These are phyloP conservation scores for Kwoniella heveanensis DNA, from an alignment of 768 basidiomycete genomes.

Conservation along the genomic window DNA sequence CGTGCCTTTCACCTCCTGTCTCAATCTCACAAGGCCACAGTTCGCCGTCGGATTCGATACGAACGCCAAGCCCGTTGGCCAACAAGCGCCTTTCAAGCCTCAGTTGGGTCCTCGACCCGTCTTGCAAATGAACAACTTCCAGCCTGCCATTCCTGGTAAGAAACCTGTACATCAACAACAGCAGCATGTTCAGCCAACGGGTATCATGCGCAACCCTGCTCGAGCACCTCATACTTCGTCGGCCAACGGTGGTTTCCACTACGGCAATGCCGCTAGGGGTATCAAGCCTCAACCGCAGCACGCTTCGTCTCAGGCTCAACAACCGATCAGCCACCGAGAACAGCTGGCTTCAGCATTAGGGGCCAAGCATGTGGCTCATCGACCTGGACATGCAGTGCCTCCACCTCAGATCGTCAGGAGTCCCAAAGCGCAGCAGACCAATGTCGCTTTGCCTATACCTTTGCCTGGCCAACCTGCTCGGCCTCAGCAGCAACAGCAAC, in stretches of 20 bases:
- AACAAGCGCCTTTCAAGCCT: constrained; percentile 65
- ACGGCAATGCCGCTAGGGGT: constrained; percentile 54
- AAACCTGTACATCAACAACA: constrained; percentile 56
- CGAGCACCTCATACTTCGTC: constrained; percentile 14
- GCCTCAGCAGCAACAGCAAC: background rate
- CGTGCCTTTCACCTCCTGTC: constrained; percentile 79
- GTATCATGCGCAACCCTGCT: constrained; percentile 72
- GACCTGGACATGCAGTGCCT: constrained; percentile 21
- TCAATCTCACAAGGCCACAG: constrained; percentile 85
- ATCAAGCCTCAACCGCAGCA: constrained; percentile 30
- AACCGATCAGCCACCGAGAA: constrained; percentile 13
- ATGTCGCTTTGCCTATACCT: constrained; percentile 14
- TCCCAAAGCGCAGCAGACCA: constrained; percentile 2
- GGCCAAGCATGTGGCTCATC: constrained; percentile 18
- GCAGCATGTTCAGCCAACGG: constrained; percentile 3
- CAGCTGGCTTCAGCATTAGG: constrained; percentile 17
- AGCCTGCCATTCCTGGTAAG: constrained; percentile 60
- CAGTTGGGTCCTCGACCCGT: constrained; percentile 68
- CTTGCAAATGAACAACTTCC: constrained; percentile 68
- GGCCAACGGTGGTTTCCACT: constrained; percentile 37
- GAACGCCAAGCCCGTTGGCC: constrained; percentile 27
- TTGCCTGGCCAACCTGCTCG: background rate
- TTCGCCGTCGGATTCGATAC: constrained; percentile 69
- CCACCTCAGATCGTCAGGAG: constrained; percentile 13
- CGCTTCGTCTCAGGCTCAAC: constrained; percentile 4